Evolutionary conservation across 2,329 filamentous ascomycete species (phyloP).

Genomic region (Colletotrichum coccodes): DNA sequence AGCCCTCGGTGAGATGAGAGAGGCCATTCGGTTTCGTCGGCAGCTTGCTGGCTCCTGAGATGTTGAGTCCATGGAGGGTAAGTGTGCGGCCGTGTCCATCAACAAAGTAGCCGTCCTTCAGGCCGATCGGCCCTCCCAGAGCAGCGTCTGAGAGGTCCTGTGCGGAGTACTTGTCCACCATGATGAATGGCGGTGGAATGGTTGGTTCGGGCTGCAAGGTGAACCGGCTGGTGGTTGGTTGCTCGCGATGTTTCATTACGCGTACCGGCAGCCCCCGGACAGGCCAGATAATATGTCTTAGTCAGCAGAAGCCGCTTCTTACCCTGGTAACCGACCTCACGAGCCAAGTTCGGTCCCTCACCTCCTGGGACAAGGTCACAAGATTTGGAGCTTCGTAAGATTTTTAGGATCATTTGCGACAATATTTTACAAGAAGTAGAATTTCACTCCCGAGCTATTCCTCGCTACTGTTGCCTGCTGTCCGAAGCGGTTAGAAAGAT

Average conservation of each 20-base stretch:
- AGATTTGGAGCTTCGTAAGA: no score
- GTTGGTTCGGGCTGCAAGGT: neutral
- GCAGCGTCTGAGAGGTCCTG: slow-evolving; percentile 47
- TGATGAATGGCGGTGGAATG: slow-evolving; percentile 8
- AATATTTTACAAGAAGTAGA: no score
- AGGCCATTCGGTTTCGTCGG: slow-evolving; percentile 49
- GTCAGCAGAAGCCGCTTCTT: neutral
- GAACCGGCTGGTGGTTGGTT: neutral
- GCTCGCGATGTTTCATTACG: neutral
- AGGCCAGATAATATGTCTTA: slow-evolving; percentile 13
- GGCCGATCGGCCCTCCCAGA: slow-evolving; percentile 43
- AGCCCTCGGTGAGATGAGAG: slow-evolving; percentile 50
- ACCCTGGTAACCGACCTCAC: neutral
- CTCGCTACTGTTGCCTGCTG: neutral
- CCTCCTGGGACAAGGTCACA: no score
- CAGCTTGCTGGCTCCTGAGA: slow-evolving; percentile 52
- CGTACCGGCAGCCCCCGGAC: neutral
- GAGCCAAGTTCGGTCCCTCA: neutral
- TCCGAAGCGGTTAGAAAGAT: neutral
- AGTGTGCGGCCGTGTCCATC: slow-evolving; percentile 50
- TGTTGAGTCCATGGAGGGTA: slow-evolving; percentile 52
- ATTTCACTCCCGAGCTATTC: neutral
- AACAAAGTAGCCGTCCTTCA: slow-evolving; percentile 43
- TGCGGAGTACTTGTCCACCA: slow-evolving; percentile 34
- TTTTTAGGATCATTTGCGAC: no score